Evolutionary conservation across 2,329 filamentous ascomycete genomes (phyloP).

Genomic region (Fusarium hainanense): DNA sequence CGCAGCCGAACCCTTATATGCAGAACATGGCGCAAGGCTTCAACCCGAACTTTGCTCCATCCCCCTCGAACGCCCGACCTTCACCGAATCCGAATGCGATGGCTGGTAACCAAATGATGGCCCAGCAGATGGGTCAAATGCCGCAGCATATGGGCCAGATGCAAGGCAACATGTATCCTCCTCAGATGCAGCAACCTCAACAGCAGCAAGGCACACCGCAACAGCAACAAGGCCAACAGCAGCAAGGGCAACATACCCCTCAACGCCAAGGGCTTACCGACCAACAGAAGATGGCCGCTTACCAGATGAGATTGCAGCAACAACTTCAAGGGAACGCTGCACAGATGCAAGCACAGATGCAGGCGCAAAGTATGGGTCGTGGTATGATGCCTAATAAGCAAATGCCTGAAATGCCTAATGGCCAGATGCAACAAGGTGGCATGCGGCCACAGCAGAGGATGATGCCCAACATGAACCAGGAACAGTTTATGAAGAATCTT

Average conservation of each 20-base stretch:
- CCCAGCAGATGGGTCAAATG: constrained; percentile 62
- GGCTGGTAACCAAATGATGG: constrained; percentile 64
- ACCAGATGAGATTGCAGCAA: constrained; percentile 86
- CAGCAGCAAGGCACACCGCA: constrained; percentile 56
- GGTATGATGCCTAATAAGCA: constrained; percentile 66
- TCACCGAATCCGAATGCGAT: constrained; percentile 66
- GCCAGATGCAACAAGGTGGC: constrained; percentile 63
- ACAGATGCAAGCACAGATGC: constrained; percentile 65
- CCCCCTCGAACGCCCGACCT: constrained; percentile 66
- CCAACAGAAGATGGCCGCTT: constrained; percentile 78
- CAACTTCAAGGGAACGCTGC: constrained; percentile 72
- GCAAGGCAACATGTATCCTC: constrained; percentile 56
- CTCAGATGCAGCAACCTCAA: constrained; percentile 60
- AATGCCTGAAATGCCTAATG: constrained; percentile 63
- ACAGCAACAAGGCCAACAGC: constrained; percentile 54
- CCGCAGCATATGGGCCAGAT: constrained; percentile 61
- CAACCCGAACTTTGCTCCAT: constrained; percentile 68
- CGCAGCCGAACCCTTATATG: constrained; percentile 78
- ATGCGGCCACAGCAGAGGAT: constrained; percentile 63
- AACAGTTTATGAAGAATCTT: constrained; percentile 81
- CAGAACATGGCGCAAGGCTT: constrained; percentile 69
- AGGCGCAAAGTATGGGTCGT: constrained; percentile 57
- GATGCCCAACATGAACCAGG: constrained; percentile 63
- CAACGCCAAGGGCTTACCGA: constrained; percentile 60
- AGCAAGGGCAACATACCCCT: constrained; percentile 49